Base-by-base conservation (phyloP, 306 rosid genomes). In the Parietaria judaica region DNA sequence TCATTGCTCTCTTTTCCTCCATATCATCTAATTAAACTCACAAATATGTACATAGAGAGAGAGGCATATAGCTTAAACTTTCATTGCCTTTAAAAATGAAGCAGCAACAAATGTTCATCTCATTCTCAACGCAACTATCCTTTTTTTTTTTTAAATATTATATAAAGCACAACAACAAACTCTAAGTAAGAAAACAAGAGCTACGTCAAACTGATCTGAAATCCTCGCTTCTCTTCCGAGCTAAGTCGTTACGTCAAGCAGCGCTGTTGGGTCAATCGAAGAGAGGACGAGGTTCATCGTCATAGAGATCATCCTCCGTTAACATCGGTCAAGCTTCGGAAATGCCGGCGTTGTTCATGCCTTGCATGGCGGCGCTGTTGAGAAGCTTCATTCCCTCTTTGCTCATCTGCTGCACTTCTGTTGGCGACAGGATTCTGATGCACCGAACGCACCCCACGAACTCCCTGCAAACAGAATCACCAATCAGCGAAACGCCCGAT, bases 321-420 rank as follows among this genome's bases (percentile, higher is more conserved):
- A 23, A 23, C 31, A 23, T 23, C 31, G 31, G 60, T 14, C 75
- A 72, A 54, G 56, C 78, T 52, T 72, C 74, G 36, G 80, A 43
- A 5, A 58, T 3, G 9, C 9, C 9, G 67, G 73, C 73, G 50
- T 69, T 80, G 52, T 23, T 23, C 31, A 84, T 79, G 51, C 94
- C 95, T 70, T 87, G 96, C 80, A 87, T 73, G 14, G 95, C 89
- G 74, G 87, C 96, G 67, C 89, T 85, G 60, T 90, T 79, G 14
- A 90, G 86, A 70, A 90, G 91, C 77, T 90, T 81, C 97, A 87
- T 90, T 52, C 97, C 97, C 63, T 90, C 97, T 72, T 90, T 96
- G 34, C 96, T 90, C 97, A 90, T 87, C 82, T 87, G 85, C 74
- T 85, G 76, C 69, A 90, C 96, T 78, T 90, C 97, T 16, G 87